A percentile compares a stretch with the other conserved stretches of the same genome.
These are phyloP conservation scores for Diutina pseudorugosa DNA, from an alignment of 1,139 yeast species.

Conservation along the genomic window DNA sequence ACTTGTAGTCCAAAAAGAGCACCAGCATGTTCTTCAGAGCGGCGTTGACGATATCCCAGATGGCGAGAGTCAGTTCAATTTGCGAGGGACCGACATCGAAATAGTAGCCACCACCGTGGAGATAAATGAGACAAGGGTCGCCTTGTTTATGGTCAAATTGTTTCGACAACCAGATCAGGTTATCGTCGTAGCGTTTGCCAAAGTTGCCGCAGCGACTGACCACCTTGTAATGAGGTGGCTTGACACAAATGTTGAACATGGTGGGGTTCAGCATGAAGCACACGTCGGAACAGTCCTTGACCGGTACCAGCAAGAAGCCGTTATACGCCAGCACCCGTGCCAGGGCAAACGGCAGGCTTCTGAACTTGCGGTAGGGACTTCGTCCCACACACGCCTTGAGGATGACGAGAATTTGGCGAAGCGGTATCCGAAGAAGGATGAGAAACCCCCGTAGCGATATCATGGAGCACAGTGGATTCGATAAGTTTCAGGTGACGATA, in stretches of 20 bases:
- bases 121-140: conserved; percentile 28
- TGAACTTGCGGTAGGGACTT: conserved; percentile 11
- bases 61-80: conserved; percentile 18
- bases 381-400: conserved; percentile 12
- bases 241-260: conserved; percentile 7
- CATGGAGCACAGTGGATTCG: too few species aligned
- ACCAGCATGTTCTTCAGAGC: conserved; percentile 15
- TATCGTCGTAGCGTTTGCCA: conserved; percentile 22
- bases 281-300: conserved; percentile 10
- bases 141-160: conserved; percentile 14
- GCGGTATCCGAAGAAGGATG: neutral
- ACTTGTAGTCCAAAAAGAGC: conserved; percentile 26
- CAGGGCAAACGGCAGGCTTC: conserved; percentile 10
- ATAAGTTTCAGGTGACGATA: too few species aligned
- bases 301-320: conserved; percentile 10
- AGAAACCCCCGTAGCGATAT: neutral
- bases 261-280: neutral
- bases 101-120: conserved; percentile 35
- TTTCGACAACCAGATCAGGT: conserved; percentile 26
- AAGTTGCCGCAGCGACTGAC: conserved; percentile 14
- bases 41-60: conserved; percentile 18
- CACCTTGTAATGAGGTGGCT: conserved; percentile 7
- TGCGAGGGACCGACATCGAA: conserved; percentile 24
- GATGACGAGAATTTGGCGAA: conserved; percentile 6
- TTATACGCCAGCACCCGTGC: conserved; percentile 13